A percentile compares a stretch with the other conserved stretches of the same genome.
Evolutionary conservation across 495 filamentous ascomycete genomes (phyloP).

Genomic region (Aspergillus incahuasiensis): DNA sequence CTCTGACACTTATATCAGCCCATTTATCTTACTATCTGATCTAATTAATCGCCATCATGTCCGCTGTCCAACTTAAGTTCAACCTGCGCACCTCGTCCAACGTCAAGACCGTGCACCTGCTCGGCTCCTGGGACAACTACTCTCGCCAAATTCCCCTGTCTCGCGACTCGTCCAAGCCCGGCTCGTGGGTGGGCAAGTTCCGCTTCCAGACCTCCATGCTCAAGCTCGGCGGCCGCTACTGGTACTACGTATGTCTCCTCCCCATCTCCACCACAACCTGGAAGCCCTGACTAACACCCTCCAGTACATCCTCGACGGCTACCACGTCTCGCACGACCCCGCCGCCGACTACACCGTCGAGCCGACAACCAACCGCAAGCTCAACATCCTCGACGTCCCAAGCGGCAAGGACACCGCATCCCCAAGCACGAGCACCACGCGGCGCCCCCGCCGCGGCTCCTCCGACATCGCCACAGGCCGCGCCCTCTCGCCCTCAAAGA

Average conservation of each 20-base stretch:
- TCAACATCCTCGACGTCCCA: slow-evolving; percentile 74
- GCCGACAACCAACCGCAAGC: slow-evolving; percentile 91
- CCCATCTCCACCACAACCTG: not conserved
- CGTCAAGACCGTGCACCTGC: slow-evolving; percentile 95
- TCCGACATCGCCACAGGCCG: slow-evolving; percentile 78
- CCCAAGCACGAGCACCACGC: too few species aligned
- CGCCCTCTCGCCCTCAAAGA: slow-evolving; percentile 80
- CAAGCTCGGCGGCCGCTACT: slow-evolving; percentile 84
- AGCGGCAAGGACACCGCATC: slow-evolving; percentile 27
- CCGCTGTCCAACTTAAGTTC: slow-evolving; percentile 80
- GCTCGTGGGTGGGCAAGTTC: slow-evolving; percentile 92
- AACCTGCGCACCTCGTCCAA: slow-evolving; percentile 90
- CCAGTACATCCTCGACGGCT: slow-evolving; percentile 96
- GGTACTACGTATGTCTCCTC: slow-evolving; percentile 73
- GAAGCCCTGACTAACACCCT: not conserved
- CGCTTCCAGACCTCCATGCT: slow-evolving; percentile 83
- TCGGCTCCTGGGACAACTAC: slow-evolving; percentile 99
- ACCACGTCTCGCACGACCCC: slow-evolving; percentile 97
- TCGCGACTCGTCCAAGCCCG: slow-evolving; percentile 78
- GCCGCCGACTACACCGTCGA: slow-evolving; percentile 84
- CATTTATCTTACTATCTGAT: slow-evolving; percentile 33
- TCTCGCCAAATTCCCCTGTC: slow-evolving; percentile 84
- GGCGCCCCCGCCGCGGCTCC: slow-evolving; percentile 32
- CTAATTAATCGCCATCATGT: slow-evolving; percentile 56
- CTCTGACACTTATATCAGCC: slow-evolving; percentile 15